Base-by-base conservation (phyloP, 192 early-diverging fungal genomes). In the Coemansia sp. region DNA sequence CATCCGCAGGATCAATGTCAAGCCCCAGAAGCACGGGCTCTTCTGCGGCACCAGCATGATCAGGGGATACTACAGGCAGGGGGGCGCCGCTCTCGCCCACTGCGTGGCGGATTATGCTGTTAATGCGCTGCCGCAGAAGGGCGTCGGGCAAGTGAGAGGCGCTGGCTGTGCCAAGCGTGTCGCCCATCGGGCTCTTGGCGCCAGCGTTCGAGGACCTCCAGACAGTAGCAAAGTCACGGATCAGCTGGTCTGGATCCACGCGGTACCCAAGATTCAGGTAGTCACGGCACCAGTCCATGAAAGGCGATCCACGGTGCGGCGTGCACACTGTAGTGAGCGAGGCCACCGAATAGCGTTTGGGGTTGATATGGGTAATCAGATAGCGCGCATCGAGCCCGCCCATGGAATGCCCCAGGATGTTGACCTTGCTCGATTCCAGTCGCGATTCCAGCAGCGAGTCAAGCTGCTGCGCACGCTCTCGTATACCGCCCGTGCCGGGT, bases 221-320 rank as follows among this genome's bases (percentile, higher is more conserved):
- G 39, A 71, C 44, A 10, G 48, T 60, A n/a, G 67, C 61, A 60
- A 72, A 72, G 21, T 74, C 70, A 22, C 63, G 54, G 26, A 74
- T 61, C 12, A 74, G 54, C 47, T 65, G 63, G 33, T 74, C 70
- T 1, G 57, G 56, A 23, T 66, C 68, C 7, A 71, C 58, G 9
- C 77, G 50, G 43, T 82, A 67, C 2, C 90, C 91, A 0, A 98
- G 79, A 10, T 90, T 87, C 41, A 94, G 67, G 35, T 85, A 78
- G 59, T 94, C 89, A 12, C 86, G 80, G 42, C 84, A 90, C 85
- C 87, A 94, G 75, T 94, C 91, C 92, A 94, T 98, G 62, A 98
- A 85, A 9, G 87, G 80, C 31, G 80, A 84, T 16, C 94, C 94
- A 30, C 89, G 85, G 60, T 98, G 94, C 28, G 94, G 94, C 5